Percentiles rank a stretch among this genome's conserved stretches.
Conservation (phyloP, 2,329 filamentous ascomycete genomes). For the Fonsecaea erecta region DNA sequence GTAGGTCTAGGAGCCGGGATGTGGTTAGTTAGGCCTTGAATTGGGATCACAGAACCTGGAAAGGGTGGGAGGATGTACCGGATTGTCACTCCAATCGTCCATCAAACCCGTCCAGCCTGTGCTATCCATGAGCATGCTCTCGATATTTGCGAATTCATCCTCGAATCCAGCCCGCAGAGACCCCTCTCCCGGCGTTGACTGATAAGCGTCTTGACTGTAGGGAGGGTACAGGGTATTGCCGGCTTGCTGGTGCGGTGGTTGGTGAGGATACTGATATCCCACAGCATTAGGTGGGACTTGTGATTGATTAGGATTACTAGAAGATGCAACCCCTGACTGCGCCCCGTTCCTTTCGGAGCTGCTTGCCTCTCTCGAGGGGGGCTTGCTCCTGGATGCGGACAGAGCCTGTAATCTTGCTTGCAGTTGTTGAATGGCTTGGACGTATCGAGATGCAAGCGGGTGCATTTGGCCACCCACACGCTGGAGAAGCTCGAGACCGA, state of each 20-base stretch:
- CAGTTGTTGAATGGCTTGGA: constrained; percentile 12
- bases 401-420: constrained; percentile 1
- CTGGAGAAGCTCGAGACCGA: constrained; percentile 5
- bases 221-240: neutral
- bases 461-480: constrained; percentile 12
- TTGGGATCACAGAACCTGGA: neutral
- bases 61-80: constrained; percentile 1
- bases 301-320: neutral
- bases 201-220: neutral
- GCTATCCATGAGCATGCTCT: constrained; percentile 16
- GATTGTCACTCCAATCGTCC: constrained; percentile 13
- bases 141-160: constrained; percentile 10
- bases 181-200: neutral
- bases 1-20: neutral
- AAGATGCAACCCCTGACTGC: neutral
- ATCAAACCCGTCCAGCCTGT: constrained; percentile 12
- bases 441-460: constrained; percentile 11
- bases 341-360: neutral
- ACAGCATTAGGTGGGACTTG: neutral
- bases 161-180: constrained; percentile 4
- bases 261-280: neutral
- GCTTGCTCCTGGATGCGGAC: neutral
- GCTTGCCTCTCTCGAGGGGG: neutral
- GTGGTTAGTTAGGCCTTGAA: neutral
- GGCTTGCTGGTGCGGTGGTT: neutral